phyloP scores from a whole-genome alignment of 441 rosid species.

The Metrosideros polymorpha region DNA sequence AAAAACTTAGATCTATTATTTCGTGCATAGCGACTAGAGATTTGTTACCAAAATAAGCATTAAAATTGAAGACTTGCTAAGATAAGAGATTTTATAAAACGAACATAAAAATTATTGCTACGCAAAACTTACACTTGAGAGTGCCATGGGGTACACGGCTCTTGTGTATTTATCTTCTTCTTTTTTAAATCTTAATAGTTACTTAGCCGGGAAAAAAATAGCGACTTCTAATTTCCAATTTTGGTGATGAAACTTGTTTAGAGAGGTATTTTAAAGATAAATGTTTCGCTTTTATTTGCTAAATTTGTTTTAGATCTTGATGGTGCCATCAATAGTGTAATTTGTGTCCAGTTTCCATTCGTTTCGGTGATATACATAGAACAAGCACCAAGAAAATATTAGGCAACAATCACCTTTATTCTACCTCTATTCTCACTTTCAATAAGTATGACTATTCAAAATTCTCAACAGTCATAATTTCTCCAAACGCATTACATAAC shows the following conservation, averaged over 20 bases:
- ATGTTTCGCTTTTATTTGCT: too few species aligned
- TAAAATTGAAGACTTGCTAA: not conserved
- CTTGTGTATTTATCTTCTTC: not conserved
- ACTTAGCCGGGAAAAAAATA: not conserved
- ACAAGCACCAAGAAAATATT: too few species aligned
- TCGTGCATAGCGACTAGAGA: accelerated
- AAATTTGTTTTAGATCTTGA: too few species aligned
- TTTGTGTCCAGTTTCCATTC: too few species aligned
- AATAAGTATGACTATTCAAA: too few species aligned
- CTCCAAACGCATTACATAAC: too few species aligned
- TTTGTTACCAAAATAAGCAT: not conserved
- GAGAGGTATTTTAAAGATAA: too few species aligned
- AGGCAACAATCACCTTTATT: too few species aligned
- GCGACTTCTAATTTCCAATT: not conserved
- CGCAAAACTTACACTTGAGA: not conserved
- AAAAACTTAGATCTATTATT: not conserved
- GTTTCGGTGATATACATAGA: too few species aligned
- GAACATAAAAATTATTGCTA: not conserved
- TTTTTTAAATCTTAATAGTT: accelerated
- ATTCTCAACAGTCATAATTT: too few species aligned
- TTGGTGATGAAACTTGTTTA: not conserved
- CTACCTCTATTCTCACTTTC: too few species aligned
- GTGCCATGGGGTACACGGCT: not conserved
- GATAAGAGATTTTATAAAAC: not conserved
- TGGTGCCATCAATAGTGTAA: too few species aligned